These are phyloP conservation scores for Bryoerythrophyllum caledonicum DNA, from an alignment of 225 moss, liverwort and hornwort species.

Conservation along the genomic window DNA sequence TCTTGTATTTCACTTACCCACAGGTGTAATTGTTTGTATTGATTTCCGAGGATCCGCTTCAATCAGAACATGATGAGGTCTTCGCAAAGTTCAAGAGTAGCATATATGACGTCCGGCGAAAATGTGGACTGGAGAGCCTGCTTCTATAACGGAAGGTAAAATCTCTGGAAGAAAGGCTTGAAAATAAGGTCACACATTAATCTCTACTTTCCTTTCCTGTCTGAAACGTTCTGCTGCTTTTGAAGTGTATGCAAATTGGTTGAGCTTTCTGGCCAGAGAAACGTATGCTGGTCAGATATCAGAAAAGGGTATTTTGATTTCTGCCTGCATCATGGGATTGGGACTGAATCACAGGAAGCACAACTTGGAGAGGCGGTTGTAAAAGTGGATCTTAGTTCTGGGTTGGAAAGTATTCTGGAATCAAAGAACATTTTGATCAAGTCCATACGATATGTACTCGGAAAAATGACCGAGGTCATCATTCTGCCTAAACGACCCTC, in stretches of 20 bases:
- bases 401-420: conserved; percentile 55
- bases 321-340: not conserved
- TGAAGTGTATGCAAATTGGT: not conserved
- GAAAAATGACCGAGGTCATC: conserved; percentile 75
- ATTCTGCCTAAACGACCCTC: not conserved
- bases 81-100: conserved; percentile 79
- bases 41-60: conserved; percentile 55
- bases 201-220: not conserved
- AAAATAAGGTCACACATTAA: conserved; percentile 59
- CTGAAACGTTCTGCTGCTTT: not conserved
- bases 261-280: not conserved
- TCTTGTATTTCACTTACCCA: not conserved
- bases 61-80: conserved; percentile 70
- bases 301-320: not conserved
- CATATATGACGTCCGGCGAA: conserved; percentile 89
- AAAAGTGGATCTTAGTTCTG: conserved; percentile 41
- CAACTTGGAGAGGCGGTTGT: conserved; percentile 62
- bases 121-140: conserved; percentile 75
- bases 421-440: conserved; percentile 72
- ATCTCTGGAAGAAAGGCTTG: conserved; percentile 60
- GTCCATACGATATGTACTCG: conserved; percentile 73
- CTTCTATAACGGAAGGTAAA: conserved; percentile 79
- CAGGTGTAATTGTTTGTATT: not conserved
- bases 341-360: conserved; percentile 49
- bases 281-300: not conserved